These are phyloP conservation scores for Atalantia buxifolia DNA, from an alignment of 345 rosid genomes.

Conservation along the genomic window DNA sequence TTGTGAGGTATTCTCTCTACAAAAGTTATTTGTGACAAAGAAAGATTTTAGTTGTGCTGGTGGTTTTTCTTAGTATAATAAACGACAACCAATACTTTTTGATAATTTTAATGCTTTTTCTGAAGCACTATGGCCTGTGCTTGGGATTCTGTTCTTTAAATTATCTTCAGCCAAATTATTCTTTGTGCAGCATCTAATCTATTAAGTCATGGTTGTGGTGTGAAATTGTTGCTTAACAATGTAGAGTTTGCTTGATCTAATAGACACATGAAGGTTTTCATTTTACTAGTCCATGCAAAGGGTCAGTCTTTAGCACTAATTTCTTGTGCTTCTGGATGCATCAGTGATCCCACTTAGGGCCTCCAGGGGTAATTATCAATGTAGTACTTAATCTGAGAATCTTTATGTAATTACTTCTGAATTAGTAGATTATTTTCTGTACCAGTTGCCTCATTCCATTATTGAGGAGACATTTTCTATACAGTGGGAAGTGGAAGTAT, in stretches of 20 bases:
- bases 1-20: constrained; percentile 65
- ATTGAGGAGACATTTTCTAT: no score
- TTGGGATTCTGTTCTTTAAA: not conserved
- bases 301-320: not conserved
- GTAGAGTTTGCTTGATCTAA: not conserved
- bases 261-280: not conserved
- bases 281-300: not conserved
- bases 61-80: not conserved
- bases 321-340: not conserved
- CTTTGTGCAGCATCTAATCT: not conserved
- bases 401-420: not conserved
- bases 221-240: not conserved
- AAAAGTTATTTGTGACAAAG: not conserved
- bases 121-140: not conserved
- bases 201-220: not conserved
- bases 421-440: not conserved
- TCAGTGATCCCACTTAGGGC: not conserved
- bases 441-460: no score
- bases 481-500: no score
- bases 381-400: not conserved
- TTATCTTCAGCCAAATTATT: not conserved
- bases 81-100: not conserved
- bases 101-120: not conserved
- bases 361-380: not conserved
- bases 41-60: not conserved